These are phyloP conservation scores for Lactifluus pinguis DNA, from an alignment of 768 basidiomycete species.

Conservation along the genomic window DNA sequence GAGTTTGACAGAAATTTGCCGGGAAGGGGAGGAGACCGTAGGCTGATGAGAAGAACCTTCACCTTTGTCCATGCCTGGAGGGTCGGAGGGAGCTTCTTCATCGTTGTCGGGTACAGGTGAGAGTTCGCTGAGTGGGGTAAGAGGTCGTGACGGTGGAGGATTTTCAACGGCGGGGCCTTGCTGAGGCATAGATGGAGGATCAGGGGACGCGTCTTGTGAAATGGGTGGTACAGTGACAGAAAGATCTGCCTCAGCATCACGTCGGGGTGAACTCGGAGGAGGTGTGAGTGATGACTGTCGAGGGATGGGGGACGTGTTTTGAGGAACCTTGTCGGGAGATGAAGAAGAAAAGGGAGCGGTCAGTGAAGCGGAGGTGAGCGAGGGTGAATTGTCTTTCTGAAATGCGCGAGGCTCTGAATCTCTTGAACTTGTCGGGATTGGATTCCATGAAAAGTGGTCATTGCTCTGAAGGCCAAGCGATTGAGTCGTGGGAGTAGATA, in stretches of 20 bases:
- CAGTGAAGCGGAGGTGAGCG: constrained; percentile 1
- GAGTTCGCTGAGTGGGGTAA: constrained; percentile 70
- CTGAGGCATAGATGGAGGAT: constrained; percentile 17
- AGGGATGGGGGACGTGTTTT: constrained; percentile 10
- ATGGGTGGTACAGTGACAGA: constrained; percentile 16
- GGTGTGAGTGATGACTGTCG: constrained; percentile 12
- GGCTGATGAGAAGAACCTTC: constrained; percentile 14
- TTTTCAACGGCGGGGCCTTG: constrained; percentile 15
- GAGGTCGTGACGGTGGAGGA: constrained; percentile 38
- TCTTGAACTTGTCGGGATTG: constrained; percentile 6
- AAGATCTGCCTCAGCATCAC: constrained; percentile 7
- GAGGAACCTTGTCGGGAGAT: neutral
- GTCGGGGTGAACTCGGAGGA: constrained; percentile 14
- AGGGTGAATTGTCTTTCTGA: constrained; percentile 8
- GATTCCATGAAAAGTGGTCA: constrained; percentile 17
- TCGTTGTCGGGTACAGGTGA: constrained; percentile 58
- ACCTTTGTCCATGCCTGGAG: constrained; percentile 24
- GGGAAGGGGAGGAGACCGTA: constrained; percentile 2
- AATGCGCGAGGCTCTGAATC: constrained; percentile 14
- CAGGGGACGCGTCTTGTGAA: constrained; percentile 3
- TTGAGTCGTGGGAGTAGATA: constrained; percentile 21
- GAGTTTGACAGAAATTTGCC: constrained; percentile 1
- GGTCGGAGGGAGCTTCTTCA: constrained; percentile 35
- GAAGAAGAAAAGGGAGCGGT: neutral
- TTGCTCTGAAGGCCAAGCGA: constrained; percentile 9